These are phyloP conservation scores for Suhomyces faveliae DNA, from an alignment of 805 yeast species.

Conservation along the genomic window DNA sequence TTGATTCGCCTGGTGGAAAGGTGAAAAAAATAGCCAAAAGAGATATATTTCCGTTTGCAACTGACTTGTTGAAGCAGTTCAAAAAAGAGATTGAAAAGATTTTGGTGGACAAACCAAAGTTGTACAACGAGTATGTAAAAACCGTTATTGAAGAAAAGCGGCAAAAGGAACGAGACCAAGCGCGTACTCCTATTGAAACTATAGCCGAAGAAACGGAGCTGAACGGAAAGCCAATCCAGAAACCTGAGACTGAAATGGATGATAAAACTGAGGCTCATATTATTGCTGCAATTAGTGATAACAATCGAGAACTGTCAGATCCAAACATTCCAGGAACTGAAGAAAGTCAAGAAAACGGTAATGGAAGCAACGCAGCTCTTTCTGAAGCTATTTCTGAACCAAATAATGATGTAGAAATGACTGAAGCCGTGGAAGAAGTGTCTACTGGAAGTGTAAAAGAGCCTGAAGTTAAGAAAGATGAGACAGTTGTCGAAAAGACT, in stretches of 20 bases:
- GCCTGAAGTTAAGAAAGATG: neutral
- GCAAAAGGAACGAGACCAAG: neutral
- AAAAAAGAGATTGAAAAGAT: slow-evolving; percentile 31
- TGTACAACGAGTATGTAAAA: slow-evolving; percentile 25
- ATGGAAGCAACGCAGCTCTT: neutral
- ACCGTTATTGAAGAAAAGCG: neutral
- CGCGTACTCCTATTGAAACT: neutral
- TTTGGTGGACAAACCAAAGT: slow-evolving; percentile 29
- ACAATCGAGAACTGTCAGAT: neutral
- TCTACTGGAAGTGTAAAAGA: neutral
- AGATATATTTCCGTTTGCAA: slow-evolving; percentile 41
- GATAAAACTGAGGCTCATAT: neutral
- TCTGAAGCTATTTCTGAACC: neutral
- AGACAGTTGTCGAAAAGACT: neutral
- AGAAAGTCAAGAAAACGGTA: neutral
- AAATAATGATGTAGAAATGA: neutral
- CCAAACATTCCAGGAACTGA: neutral
- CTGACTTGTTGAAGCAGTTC: slow-evolving; percentile 30
- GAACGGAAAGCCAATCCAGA: neutral
- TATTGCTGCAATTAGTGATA: too few species aligned
- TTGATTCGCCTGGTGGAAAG: slow-evolving; percentile 29
- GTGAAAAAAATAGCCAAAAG: slow-evolving; percentile 39
- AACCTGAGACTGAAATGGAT: neutral
- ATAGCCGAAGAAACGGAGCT: neutral
- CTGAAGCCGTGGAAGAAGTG: neutral